phyloP scores from a whole-genome alignment of 345 rosid genomes.

The Nephelium lappaceum region DNA sequence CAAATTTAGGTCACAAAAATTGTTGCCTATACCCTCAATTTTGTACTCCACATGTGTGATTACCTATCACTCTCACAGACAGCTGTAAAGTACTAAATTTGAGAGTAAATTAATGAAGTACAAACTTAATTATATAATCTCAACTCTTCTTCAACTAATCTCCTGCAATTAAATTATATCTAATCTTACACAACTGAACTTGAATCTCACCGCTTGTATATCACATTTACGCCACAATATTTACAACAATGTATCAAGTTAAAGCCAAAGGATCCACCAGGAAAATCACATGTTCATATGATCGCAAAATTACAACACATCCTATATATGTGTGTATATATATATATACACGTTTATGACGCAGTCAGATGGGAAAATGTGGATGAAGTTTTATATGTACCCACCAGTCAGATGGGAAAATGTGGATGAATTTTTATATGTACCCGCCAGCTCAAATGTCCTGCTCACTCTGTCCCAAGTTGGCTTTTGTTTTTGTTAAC shows the following conservation, averaged over 20 bases:
- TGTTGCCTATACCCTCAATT: background rate
- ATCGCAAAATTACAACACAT: conserved; percentile 21
- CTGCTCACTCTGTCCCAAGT: conserved; percentile 13
- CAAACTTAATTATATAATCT: too few species aligned
- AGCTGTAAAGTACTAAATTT: too few species aligned
- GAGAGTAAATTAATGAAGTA: too few species aligned
- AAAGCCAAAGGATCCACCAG: background rate
- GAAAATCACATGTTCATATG: background rate
- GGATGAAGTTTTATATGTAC: conserved; percentile 14
- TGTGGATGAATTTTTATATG: conserved; percentile 13
- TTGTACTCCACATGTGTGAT: too few species aligned
- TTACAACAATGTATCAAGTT: background rate
- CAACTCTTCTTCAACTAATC: too few species aligned
- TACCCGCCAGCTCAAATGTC: conserved; percentile 26
- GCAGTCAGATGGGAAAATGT: conserved; percentile 13
- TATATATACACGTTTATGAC: too few species aligned
- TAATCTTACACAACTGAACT: background rate
- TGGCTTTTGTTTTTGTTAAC: conserved; percentile 8
- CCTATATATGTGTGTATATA: background rate
- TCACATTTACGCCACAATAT: background rate
- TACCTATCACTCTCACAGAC: too few species aligned
- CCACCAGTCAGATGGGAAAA: conserved; percentile 19
- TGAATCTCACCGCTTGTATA: background rate
- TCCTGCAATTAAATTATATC: too few species aligned
- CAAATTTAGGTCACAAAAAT: background rate